Evolutionary conservation across 148 eudicot species (phyloP).

Genomic region (Pouteria glomerata): DNA sequence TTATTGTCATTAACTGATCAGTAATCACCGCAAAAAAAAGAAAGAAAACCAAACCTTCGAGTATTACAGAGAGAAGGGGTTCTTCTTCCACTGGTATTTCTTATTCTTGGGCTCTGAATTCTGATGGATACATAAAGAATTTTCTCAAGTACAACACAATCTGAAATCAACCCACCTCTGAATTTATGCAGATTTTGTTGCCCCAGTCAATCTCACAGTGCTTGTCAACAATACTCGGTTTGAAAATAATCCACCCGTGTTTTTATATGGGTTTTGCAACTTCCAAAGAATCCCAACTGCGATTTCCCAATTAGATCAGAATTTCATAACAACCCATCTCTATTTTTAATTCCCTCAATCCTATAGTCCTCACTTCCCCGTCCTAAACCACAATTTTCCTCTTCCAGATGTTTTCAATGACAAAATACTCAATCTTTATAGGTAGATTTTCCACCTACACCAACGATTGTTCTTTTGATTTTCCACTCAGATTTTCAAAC

Average conservation of each 20-base stretch:
- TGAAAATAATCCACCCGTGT: no score
- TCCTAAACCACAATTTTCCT: constrained; percentile 1
- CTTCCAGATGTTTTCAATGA: constrained; percentile 7
- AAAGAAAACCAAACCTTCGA: not conserved
- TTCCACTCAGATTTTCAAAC: constrained; percentile 4
- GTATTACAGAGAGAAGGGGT: not conserved
- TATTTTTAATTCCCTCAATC: constrained; percentile 6
- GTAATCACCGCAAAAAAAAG: not conserved
- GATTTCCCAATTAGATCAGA: not conserved
- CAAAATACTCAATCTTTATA: constrained; percentile 18
- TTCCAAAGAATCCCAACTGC: not conserved
- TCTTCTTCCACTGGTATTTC: not conserved
- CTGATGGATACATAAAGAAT: constrained; percentile 4
- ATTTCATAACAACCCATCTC: constrained; percentile 17
- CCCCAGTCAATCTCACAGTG: not conserved
- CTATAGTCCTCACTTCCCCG: constrained; percentile 5
- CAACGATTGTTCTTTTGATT: constrained; percentile 15
- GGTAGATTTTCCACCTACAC: constrained; percentile 34
- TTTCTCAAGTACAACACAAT: constrained; percentile 3
- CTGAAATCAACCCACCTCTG: constrained; percentile 13
- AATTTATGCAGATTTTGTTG: not conserved
- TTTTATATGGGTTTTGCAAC: constrained; percentile 5
- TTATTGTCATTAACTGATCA: not conserved
- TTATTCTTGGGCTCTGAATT: not conserved
- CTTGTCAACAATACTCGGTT: not conserved